Evolutionary conservation across 1,284 basidiomycete genomes (phyloP).

Genomic region (Fomitiporia mediterranea): DNA sequence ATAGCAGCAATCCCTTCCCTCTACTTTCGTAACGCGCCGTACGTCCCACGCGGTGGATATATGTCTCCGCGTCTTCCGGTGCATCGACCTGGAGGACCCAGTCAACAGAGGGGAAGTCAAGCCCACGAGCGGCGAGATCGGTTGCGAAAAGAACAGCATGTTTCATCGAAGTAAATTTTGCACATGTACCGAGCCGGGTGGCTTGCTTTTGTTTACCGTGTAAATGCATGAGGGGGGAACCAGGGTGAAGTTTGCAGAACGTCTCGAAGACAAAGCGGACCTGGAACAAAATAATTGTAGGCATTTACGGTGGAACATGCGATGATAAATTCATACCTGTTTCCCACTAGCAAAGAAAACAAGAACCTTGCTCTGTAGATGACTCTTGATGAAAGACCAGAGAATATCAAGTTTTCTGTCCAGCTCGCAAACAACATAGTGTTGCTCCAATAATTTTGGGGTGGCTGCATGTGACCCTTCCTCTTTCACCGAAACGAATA

Average conservation of each 20-base stretch:
- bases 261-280: constrained; percentile 97
- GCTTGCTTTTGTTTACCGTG: constrained; percentile 98
- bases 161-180: constrained; percentile 74
- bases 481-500: constrained; percentile 67
- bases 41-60: constrained; percentile 95
- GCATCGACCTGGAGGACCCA: constrained; percentile 99
- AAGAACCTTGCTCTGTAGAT: constrained; percentile 88
- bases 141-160: constrained; percentile 89
- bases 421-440: constrained; percentile 82
- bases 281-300: constrained; percentile 23
- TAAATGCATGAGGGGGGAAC: constrained; percentile 84
- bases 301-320: not conserved
- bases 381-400: constrained; percentile 94
- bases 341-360: constrained; percentile 96
- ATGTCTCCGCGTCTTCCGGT: constrained; percentile 97
- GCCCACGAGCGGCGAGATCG: constrained; percentile 94
- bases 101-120: constrained; percentile 96
- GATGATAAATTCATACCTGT: constrained; percentile 43
- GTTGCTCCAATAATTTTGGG: constrained; percentile 79
- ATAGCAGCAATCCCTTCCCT: constrained; percentile 81
- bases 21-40: constrained; percentile 92
- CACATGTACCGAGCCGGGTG: constrained; percentile 79
- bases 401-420: constrained; percentile 90
- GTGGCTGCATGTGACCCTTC: constrained; percentile 41
- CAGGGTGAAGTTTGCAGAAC: constrained; percentile 93